Percentiles rank a stretch among this genome's conserved stretches.
Conservation (phyloP, 306 rosid species). For the Prunus kanzakura region DNA sequence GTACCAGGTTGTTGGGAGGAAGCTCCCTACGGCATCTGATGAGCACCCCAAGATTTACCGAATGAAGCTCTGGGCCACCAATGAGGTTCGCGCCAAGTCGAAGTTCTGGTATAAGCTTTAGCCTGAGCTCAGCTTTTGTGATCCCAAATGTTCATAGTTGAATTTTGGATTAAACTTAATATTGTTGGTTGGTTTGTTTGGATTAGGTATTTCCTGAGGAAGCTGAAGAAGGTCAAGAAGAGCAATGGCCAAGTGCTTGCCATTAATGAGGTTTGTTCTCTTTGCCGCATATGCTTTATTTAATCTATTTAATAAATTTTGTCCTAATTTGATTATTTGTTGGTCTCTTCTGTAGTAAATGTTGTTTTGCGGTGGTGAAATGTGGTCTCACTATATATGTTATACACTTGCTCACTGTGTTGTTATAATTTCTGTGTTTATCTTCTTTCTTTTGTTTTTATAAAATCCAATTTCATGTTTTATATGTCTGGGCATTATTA, state of each 20-base stretch:
- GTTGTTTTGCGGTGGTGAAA: background rate
- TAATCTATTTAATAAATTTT: background rate
- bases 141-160: background rate
- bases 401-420: too few relatives aligned
- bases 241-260: constrained; percentile 93
- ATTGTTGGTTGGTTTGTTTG: background rate
- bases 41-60: constrained; percentile 81
- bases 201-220: constrained; percentile 83
- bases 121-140: background rate
- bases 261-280: constrained; percentile 38
- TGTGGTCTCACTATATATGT: background rate
- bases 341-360: background rate
- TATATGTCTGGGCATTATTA: too few relatives aligned
- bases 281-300: background rate
- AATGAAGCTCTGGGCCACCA: constrained; percentile 96
- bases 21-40: constrained; percentile 73
- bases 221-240: constrained; percentile 87
- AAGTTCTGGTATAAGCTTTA: constrained; percentile 64
- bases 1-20: constrained; percentile 92
- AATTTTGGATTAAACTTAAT: background rate
- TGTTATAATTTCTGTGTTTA: background rate
- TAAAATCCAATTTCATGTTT: background rate
- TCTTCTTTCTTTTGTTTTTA: background rate
- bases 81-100: constrained; percentile 94
- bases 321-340: background rate